Evolutionary conservation across 2,329 filamentous ascomycete species (phyloP).

Genomic region (Tolypocladium tropicale): DNA sequence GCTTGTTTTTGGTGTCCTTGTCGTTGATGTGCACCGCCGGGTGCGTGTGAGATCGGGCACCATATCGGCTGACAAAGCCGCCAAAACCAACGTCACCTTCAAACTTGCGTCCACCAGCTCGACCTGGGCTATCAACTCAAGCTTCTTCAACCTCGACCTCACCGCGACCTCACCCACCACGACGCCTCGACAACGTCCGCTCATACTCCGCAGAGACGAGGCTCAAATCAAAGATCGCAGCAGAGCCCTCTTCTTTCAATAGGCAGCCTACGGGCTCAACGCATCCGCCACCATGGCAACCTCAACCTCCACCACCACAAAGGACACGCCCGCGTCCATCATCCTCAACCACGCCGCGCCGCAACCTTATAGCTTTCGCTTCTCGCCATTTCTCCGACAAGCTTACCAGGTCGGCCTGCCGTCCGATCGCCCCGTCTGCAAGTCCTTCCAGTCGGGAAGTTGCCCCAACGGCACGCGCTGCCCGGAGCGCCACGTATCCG

Average conservation of each 20-base stretch:
- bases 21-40: not conserved
- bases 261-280: not conserved
- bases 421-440: slow-evolving; percentile 70
- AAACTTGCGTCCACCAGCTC: too few relatives aligned
- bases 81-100: not conserved
- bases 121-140: too few relatives aligned
- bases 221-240: not conserved
- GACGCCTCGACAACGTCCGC: not conserved
- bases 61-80: not conserved
- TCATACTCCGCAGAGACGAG: not conserved
- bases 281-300: slow-evolving; percentile 16
- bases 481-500: slow-evolving; percentile 65
- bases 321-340: slow-evolving; percentile 20
- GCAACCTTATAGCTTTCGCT: slow-evolving; percentile 62
- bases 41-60: not conserved
- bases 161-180: not conserved
- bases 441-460: slow-evolving; percentile 73
- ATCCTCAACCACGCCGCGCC: slow-evolving; percentile 49
- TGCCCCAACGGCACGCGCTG: slow-evolving; percentile 80
- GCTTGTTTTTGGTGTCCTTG: not conserved
- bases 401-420: slow-evolving; percentile 80
- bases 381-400: slow-evolving; percentile 73
- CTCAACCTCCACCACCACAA: slow-evolving; percentile 10
- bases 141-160: not conserved
- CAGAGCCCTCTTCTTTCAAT: not conserved